A percentile compares a stretch with the other conserved stretches of the same genome.
These are phyloP conservation scores for Trichophyton verrucosum DNA, from an alignment of 2,329 filamentous ascomycete genomes.

Conservation along the genomic window DNA sequence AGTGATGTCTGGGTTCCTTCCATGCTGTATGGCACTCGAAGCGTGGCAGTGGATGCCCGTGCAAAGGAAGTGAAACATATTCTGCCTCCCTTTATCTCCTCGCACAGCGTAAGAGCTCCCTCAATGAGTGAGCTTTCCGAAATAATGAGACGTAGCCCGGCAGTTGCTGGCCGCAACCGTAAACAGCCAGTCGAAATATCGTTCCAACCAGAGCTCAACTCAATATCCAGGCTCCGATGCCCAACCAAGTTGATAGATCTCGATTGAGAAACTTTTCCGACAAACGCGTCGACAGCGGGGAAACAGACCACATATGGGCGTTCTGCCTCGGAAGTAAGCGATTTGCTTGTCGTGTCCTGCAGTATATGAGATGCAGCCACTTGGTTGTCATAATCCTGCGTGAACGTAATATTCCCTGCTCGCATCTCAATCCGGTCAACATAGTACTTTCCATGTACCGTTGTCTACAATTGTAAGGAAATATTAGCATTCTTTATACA, in stretches of 20 bases:
- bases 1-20: conserved; percentile 64
- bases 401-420: conserved; percentile 29
- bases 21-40: conserved; percentile 68
- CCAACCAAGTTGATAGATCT: conserved; percentile 67
- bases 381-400: conserved; percentile 20
- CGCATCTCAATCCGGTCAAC: conserved; percentile 58
- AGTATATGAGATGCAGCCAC: conserved; percentile 23
- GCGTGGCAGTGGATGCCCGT: conserved; percentile 21
- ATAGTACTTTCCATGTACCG: conserved; percentile 55
- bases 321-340: conserved; percentile 32
- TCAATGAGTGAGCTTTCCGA: conserved; percentile 36
- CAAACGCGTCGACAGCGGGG: conserved; percentile 55
- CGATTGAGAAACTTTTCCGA: conserved; percentile 54
- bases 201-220: conserved; percentile 64
- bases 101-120: conserved; percentile 30
- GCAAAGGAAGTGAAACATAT: conserved; percentile 32
- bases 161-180: conserved; percentile 46
- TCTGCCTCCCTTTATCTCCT: conserved; percentile 23
- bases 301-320: conserved; percentile 59
- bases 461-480: conserved; percentile 19
- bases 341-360: conserved; percentile 17
- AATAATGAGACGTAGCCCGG: conserved; percentile 46
- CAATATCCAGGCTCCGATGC: conserved; percentile 63
- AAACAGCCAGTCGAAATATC: conserved; percentile 40
- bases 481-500: conserved; percentile 5